Evolutionary conservation across 176 grass and related monocot genomes (phyloP).

Genomic region (Cymbopogon citratus): DNA sequence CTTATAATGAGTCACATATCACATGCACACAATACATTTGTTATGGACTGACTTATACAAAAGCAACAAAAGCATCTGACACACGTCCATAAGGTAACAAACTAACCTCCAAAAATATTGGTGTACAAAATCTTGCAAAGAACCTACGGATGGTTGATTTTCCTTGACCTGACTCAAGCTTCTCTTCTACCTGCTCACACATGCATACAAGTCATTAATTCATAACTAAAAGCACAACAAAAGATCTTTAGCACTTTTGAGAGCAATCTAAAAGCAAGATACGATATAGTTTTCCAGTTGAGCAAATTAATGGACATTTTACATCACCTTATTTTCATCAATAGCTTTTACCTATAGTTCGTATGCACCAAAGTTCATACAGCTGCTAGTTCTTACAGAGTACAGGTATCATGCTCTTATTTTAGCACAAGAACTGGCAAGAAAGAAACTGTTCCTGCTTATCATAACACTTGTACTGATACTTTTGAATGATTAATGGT

Average conservation of each 20-base stretch:
- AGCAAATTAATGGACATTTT: background rate
- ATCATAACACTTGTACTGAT: background rate
- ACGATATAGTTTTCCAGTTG: background rate
- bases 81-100: background rate
- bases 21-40: background rate
- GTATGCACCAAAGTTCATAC: background rate
- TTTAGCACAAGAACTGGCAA: background rate
- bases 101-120: conserved; percentile 75
- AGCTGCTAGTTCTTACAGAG: background rate
- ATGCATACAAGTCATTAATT: conserved; percentile 21
- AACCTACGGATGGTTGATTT: conserved; percentile 58
- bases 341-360: background rate
- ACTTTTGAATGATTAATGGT: background rate
- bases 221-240: background rate
- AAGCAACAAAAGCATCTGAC: background rate
- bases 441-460: no score
- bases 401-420: background rate
- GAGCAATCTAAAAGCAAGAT: background rate
- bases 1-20: background rate
- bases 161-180: conserved; percentile 76
- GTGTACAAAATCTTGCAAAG: conserved; percentile 87
- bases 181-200: conserved; percentile 70
- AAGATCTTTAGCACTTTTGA: background rate
- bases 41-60: background rate
- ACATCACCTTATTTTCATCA: background rate